Percentiles rank a stretch among this genome's conserved stretches.
phyloP scores from a whole-genome alignment of 2,329 filamentous ascomycete genomes.

The Alternaria tenuissima region DNA sequence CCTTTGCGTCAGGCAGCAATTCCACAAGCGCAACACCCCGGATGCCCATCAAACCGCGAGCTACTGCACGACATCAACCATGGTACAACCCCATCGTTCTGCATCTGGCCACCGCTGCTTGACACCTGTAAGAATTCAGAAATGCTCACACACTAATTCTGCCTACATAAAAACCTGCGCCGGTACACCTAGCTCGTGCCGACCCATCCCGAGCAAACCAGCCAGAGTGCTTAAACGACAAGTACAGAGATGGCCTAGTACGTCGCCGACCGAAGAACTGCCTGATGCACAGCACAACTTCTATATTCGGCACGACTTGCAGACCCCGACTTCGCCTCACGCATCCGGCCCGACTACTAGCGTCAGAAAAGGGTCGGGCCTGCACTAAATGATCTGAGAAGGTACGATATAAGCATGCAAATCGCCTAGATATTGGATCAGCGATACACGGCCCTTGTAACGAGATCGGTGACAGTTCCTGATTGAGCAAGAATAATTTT shows the following conservation, averaged over 20 bases:
- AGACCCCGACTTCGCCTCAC: constrained; percentile 8
- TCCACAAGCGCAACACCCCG: constrained; percentile 8
- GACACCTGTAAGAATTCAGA: not conserved
- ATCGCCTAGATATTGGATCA: not conserved
- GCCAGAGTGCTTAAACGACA: not conserved
- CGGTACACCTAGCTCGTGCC: constrained; percentile 4
- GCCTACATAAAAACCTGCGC: constrained; percentile 1
- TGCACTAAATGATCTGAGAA: not conserved
- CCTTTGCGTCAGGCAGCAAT: constrained; percentile 11
- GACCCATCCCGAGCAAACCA: constrained; percentile 2
- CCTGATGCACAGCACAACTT: constrained; percentile 5
- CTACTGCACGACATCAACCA: constrained; percentile 23
- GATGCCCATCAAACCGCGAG: constrained; percentile 8
- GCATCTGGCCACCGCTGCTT: not conserved
- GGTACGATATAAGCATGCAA: not conserved
- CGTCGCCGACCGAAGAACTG: constrained; percentile 2
- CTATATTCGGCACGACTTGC: constrained; percentile 7
- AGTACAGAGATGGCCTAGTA: not conserved
- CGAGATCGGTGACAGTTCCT: not conserved
- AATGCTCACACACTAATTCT: not conserved
- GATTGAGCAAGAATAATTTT: not conserved
- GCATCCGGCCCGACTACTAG: constrained; percentile 10
- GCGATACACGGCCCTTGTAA: not conserved
- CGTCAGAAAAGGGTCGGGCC: not conserved
- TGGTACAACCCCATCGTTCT: constrained; percentile 10